These are phyloP conservation scores for Coelastrella sp. DNA, from an alignment of 139 green algal genomes.

Conservation along the genomic window DNA sequence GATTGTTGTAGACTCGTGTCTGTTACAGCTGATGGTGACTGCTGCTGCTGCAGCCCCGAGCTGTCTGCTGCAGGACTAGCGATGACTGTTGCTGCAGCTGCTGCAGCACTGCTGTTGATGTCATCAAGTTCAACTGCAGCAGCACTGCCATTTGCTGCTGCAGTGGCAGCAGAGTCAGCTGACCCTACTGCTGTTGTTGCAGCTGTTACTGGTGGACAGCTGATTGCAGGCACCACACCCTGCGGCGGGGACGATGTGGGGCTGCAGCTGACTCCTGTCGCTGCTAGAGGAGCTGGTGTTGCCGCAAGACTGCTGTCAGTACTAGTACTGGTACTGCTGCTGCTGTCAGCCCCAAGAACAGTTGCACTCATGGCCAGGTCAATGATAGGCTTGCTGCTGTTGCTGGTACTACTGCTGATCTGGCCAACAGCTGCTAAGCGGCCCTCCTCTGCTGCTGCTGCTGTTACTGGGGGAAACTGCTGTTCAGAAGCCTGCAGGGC, in stretches of 20 bases:
- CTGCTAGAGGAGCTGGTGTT: not conserved
- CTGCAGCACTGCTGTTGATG: not conserved
- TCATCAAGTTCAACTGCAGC: not conserved
- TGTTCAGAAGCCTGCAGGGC: not conserved
- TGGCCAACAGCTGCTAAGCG: not conserved
- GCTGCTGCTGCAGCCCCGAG: too few species aligned
- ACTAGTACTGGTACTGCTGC: not conserved
- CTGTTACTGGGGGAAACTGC: not conserved
- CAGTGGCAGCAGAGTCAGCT: not conserved
- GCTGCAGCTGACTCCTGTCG: constrained; percentile 8
- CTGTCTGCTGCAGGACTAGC: too few species aligned
- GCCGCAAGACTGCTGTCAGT: not conserved
- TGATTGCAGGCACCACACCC: constrained; percentile 27
- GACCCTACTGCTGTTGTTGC: not conserved
- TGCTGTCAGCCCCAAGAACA: not conserved
- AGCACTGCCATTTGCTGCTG: not conserved
- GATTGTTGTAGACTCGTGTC: not conserved
- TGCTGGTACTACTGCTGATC: constrained; percentile 3
- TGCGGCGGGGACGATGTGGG: constrained; percentile 12
- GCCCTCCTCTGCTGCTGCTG: constrained; percentile 17
- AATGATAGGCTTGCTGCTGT: not conserved
- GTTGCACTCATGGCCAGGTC: not conserved
- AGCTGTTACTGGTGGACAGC: constrained; percentile 22
- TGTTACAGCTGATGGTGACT: too few species aligned
- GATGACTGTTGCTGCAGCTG: not conserved